Evolutionary conservation across 768 basidiomycete species (phyloP), one percentile per base, ranked within the genome.

Genomic region (Kwoniella shandongensis): DNA sequence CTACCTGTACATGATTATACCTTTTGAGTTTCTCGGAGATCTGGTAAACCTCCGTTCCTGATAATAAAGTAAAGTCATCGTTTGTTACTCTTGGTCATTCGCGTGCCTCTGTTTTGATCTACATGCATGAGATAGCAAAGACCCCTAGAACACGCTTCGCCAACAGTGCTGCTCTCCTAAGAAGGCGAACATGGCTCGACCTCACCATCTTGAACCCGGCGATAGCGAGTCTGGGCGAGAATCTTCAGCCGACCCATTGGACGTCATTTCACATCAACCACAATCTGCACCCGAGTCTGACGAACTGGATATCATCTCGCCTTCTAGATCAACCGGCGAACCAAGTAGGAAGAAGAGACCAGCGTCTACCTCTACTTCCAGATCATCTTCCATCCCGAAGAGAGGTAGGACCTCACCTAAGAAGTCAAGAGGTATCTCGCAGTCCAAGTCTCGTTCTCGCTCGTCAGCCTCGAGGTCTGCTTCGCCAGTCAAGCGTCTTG

Each of bases 181-280:
- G 32, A 6, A 32, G 32, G 32, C n/a, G n/a, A n/a, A n/a, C n/a
- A 32, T 32, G 32, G 32, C 32, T 32, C 32, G 32, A 32, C 32
- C 32, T 32, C n/a, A 18, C n/a, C n/a, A 42, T 42, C n/a, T 42
- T 42, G 6, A 18, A 6, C 41, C n/a, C 7, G n/a, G n/a, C n/a
- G 15, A 42, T 25, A 22, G 25, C 18, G 44, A 42, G 20, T 35
- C 42, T 26, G 52, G 18, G 6, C 2, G 50, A 23, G 48, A 51
- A 29, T 52, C 50, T 13, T 58, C 57, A 6, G 41, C 44, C 11
- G 57, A 58, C 29, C 57, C 57, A 36, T 36, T 58, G 30, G 57
- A 58, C 40, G 15, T 52, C 18, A 58, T 58, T 11, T 27, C 49
- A 47, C 47, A 45, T 42, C 20, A 42, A 17, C 32, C 23, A 18